Evolutionary conservation across 768 basidiomycete genomes (phyloP).

Genomic region (Suillus bovinus): DNA sequence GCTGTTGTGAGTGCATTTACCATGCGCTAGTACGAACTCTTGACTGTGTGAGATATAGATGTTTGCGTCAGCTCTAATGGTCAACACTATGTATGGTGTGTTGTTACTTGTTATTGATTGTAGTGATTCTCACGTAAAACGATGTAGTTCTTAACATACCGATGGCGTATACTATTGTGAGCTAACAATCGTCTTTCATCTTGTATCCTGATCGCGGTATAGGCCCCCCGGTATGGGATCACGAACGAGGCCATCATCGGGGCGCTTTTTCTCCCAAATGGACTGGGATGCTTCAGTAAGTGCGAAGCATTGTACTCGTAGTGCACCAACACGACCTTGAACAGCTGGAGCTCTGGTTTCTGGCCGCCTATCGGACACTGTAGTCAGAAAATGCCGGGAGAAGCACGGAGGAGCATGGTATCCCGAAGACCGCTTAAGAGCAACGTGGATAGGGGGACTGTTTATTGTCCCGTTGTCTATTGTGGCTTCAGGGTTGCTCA

Average conservation of each 20-base stretch:
- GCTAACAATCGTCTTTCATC: slow-evolving; percentile 15
- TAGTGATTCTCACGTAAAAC: slow-evolving; percentile 31
- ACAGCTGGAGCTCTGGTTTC: slow-evolving; percentile 58
- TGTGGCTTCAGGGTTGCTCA: slow-evolving; percentile 45
- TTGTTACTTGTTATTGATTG: not conserved
- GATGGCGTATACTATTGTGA: slow-evolving; percentile 59
- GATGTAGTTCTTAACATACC: slow-evolving; percentile 46
- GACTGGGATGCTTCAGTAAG: slow-evolving; percentile 60
- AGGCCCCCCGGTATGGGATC: slow-evolving; percentile 60
- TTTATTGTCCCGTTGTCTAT: slow-evolving; percentile 51
- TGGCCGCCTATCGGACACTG: slow-evolving; percentile 53
- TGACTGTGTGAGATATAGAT: not conserved
- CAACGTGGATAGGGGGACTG: slow-evolving; percentile 41
- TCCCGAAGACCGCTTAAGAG: slow-evolving; percentile 63
- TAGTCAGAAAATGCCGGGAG: slow-evolving; percentile 45
- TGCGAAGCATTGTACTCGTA: slow-evolving; percentile 8
- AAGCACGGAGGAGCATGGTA: slow-evolving; percentile 54
- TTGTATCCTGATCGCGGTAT: not conserved
- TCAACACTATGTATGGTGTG: not conserved
- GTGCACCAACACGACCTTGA: not conserved
- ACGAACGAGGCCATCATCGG: slow-evolving; percentile 57
- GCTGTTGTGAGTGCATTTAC: slow-evolving; percentile 44
- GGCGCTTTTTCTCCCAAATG: slow-evolving; percentile 56
- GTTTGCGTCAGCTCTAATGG: not conserved
- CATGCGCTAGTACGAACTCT: not conserved